Base-by-base conservation (phyloP, 1,284 basidiomycete species). In the Cystobasidiaceae sp. region DNA sequence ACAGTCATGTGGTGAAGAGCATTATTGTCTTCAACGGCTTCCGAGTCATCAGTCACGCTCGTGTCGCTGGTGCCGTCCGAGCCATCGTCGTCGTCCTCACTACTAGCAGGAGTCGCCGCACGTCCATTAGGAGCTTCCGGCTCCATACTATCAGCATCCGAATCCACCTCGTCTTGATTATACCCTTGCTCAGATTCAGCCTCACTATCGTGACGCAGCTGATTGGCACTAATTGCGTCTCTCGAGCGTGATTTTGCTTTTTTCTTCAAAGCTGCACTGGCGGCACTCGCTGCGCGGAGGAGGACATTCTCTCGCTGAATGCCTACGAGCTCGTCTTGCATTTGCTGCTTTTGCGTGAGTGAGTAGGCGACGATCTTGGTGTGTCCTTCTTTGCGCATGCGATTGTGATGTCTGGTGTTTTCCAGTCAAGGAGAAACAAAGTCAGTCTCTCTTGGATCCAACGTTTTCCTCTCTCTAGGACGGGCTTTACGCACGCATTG, bases 321-420 rank as follows among this genome's bases (percentile, higher is more conserved):
- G n/a, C 78, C 81, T 55, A 78, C 77, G n/a, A 79, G 76, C 5
- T 78, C 74, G 75, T 88, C 85, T 56, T 83, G 81, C 37, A 78
- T 80, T 76, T 89, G 89, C 74, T 93, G 88, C 78, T 93, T 94
- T 5, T 77, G 64, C 1, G 89, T 82, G 30, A 97, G 82, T 72
- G 93, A 92, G 73, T 90, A 89, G 78, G 97, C 93, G 75, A 97
- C 88, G 69, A 99, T 84, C 79, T 97, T 97, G 66, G 90, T 89
- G 74, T 90, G 83, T 1, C 90, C 92, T 75, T 98, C 96, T 76
- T 93, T 97, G 66, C 93, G 86, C 78, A 91, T 90, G 0, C 89
- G 89, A 74, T 90, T 91, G 1, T 82, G 86, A 73, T 83, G 79
- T n/a, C 92, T 94, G 71, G 0, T 30, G n/a, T n/a, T n/a, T n/a